These are phyloP conservation scores for Cokeromyces recurvatus DNA, from an alignment of 371 early-diverging fungal genomes.

Conservation along the genomic window DNA sequence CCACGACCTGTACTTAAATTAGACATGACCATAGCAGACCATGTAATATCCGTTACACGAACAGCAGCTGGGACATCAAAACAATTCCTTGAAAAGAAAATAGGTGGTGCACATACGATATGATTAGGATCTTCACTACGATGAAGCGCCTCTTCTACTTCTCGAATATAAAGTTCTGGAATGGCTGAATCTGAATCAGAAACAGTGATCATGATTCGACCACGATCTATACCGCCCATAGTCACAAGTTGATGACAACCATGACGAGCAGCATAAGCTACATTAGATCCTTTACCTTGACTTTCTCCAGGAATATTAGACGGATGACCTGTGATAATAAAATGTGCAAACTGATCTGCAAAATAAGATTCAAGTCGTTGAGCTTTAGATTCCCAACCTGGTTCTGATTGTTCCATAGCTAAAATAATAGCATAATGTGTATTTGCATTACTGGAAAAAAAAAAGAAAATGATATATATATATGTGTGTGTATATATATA, in stretches of 20 bases:
- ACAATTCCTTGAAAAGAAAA: constrained; percentile 76
- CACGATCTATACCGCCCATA: constrained; percentile 28
- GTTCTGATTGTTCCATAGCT: constrained; percentile 75
- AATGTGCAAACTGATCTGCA: constrained; percentile 35
- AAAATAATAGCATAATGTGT: constrained; percentile 49
- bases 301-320: constrained; percentile 61
- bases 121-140: constrained; percentile 37
- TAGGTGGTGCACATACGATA: constrained; percentile 64
- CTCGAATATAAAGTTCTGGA: constrained; percentile 38
- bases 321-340: constrained; percentile 67
- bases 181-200: constrained; percentile 45
- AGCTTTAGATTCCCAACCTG: constrained; percentile 54
- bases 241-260: constrained; percentile 25
- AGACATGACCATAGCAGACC: constrained; percentile 77
- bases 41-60: constrained; percentile 71
- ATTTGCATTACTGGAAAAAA: constrained; percentile 21
- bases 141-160: constrained; percentile 35
- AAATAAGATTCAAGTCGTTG: constrained; percentile 42
- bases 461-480: too few relatives aligned
- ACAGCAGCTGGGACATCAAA: constrained; percentile 71
- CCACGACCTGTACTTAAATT: constrained; percentile 65
- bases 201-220: constrained; percentile 58
- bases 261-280: constrained; percentile 60
- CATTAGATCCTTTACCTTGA: constrained; percentile 73
- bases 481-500: too few relatives aligned